A percentile compares a stretch with the other conserved stretches of the same genome.
Conservation (phyloP, 2,329 filamentous ascomycete genomes). For the Verticillium nubilum region DNA sequence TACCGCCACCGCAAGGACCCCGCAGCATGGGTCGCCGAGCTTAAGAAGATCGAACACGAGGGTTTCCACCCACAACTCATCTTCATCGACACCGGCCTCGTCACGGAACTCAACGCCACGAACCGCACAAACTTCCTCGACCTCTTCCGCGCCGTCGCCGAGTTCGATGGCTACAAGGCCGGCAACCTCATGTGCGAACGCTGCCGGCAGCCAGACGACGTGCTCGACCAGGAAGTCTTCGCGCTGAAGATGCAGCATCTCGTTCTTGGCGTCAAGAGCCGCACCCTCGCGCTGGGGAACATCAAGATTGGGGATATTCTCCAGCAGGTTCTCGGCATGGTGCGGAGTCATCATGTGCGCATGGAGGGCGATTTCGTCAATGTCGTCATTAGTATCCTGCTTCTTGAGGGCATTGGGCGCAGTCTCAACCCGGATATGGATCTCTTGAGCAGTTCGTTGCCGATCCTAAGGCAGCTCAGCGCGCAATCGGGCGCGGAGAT, state of each 20-base stretch:
- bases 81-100: conserved; percentile 94
- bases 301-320: conserved; percentile 96
- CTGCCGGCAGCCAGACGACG: conserved; percentile 85
- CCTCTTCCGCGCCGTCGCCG: conserved; percentile 90
- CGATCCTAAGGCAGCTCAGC: conserved; percentile 83
- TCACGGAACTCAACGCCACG: conserved; percentile 82
- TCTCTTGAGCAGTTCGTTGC: conserved; percentile 77
- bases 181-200: conserved; percentile 95
- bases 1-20: conserved; percentile 57
- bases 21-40: conserved; percentile 66
- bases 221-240: conserved; percentile 85
- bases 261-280: conserved; percentile 82
- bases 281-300: conserved; percentile 85
- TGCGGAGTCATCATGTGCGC: conserved; percentile 84
- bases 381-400: conserved; percentile 88
- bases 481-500: conserved; percentile 68
- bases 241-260: conserved; percentile 96
- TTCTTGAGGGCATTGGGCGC: conserved; percentile 90
- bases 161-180: conserved; percentile 94
- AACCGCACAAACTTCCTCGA: conserved; percentile 92
- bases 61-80: conserved; percentile 91
- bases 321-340: conserved; percentile 86
- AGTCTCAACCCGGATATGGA: conserved; percentile 83
- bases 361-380: conserved; percentile 98
- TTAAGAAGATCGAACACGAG: conserved; percentile 74